Evolutionary conservation across 2,329 filamentous ascomycete species (phyloP).

Genomic region (Exophiala mesophila): DNA sequence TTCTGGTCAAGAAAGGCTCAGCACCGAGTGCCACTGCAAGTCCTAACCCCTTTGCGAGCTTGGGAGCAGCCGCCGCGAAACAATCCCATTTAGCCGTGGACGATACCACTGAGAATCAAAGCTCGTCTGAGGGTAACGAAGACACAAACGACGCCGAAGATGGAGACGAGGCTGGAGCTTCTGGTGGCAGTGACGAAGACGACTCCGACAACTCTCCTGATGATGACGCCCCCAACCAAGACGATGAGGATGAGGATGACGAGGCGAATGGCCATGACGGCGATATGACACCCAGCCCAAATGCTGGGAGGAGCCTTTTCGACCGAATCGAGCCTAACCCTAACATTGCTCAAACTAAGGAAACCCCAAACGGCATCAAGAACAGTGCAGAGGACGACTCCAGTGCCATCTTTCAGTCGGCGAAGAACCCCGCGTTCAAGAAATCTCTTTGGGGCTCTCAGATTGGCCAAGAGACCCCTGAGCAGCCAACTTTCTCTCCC

Average conservation of each 20-base stretch:
- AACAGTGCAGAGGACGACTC: slow-evolving; percentile 13
- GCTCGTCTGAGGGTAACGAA: slow-evolving; percentile 13
- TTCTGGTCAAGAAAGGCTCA: slow-evolving; percentile 20
- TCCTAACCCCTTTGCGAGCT: slow-evolving; percentile 11
- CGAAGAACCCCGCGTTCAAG: slow-evolving; percentile 28
- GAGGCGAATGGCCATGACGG: slow-evolving; percentile 17
- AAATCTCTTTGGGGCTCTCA: slow-evolving; percentile 37
- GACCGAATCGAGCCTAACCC: slow-evolving; percentile 24
- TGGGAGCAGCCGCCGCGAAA: background rate
- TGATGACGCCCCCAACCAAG: slow-evolving; percentile 15
- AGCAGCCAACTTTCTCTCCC: slow-evolving; percentile 20
- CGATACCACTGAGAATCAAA: slow-evolving; percentile 19
- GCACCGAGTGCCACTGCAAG: slow-evolving; percentile 7
- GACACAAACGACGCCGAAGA: slow-evolving; percentile 12
- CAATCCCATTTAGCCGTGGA: slow-evolving; percentile 8
- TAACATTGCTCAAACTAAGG: background rate
- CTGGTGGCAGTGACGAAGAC: slow-evolving; percentile 16
- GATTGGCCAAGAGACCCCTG: slow-evolving; percentile 26
- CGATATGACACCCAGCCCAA: slow-evolving; percentile 5
- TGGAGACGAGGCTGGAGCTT: slow-evolving; percentile 11
- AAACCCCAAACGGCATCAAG: background rate
- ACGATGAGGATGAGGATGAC: slow-evolving; percentile 18
- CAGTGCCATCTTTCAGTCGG: slow-evolving; percentile 31
- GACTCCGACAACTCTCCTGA: slow-evolving; percentile 13
- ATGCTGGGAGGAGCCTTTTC: slow-evolving; percentile 24